Base-by-base conservation (phyloP, 495 filamentous ascomycete species). In the Lasiosphaeria ovina region DNA sequence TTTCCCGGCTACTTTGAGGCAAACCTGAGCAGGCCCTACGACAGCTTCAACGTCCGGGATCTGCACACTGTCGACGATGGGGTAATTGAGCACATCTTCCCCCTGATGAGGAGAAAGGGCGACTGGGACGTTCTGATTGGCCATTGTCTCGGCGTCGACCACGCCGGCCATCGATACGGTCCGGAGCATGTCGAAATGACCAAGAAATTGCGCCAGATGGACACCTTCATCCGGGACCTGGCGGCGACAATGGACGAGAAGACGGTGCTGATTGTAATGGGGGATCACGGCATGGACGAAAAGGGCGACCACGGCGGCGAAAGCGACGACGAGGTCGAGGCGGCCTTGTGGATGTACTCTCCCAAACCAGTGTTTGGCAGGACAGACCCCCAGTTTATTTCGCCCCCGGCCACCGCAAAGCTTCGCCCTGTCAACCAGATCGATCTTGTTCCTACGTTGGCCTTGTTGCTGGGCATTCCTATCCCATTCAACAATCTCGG, bases 401-500 rank as follows among this genome's bases (percentile, higher is more conserved):
- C 76, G 4, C 92, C 91, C 14, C 92, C 93, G 0, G 76, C 78
- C 40, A 88, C 82, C 14, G 91, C 91, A 11, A 91, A 90, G 62
- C 85, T 87, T 42, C 84, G 92, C 12, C 87, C 89, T 24, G 86
- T 96, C n/a, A 88, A 89, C 51, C 95, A 98, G 71, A 98, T 98
- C 65, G 94, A 98, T 69, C 81, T 98, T 31, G 95, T 98, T 5
- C 92, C 94, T 6, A 98, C 94, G 0, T 67, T 98, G 59, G 86
- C 93, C 4, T 74, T 98, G 51, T 79, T 98, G 32, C 78, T 98
- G 7, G 94, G 94, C 33, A 80, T 96, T 67, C 94, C 94, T 4
- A 92, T 98, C 64, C 94, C 94, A 0, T 98, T 91, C 77, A 98
- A 98, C 68, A 98, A 96, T 73, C 83, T 98, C n/a, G 94, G 94